Percentiles rank a stretch among this genome's conserved stretches.
These are phyloP conservation scores for Dictyostelium intermedium DNA, from an alignment of 78 protist genomes.

Conservation along the genomic window DNA sequence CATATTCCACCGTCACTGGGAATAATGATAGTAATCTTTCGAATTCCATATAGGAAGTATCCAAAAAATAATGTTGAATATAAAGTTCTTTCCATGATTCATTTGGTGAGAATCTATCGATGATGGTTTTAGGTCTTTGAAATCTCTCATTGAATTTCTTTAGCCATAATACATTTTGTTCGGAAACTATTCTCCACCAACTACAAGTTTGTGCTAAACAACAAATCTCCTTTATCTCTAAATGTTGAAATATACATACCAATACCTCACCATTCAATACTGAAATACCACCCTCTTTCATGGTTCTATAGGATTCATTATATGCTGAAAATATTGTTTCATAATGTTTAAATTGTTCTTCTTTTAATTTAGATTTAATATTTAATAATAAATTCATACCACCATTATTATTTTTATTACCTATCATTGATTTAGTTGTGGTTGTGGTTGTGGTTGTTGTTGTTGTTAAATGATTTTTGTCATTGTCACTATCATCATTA, in stretches of 20 bases:
- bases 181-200: constrained; percentile 70
- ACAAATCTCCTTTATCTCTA: constrained; percentile 36
- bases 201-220: constrained; percentile 39
- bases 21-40: constrained; percentile 53
- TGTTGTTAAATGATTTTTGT: not conserved
- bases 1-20: constrained; percentile 68
- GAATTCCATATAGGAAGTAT: constrained; percentile 49
- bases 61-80: constrained; percentile 70
- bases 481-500: not conserved
- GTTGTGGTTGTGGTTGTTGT: not conserved
- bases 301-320: not conserved
- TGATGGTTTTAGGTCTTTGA: constrained; percentile 27
- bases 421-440: not conserved
- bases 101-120: constrained; percentile 6
- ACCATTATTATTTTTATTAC: not conserved
- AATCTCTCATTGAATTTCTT: constrained; percentile 23
- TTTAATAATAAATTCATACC: not conserved
- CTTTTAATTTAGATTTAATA: not conserved
- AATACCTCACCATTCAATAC: constrained; percentile 24
- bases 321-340: constrained; percentile 17
- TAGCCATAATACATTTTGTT: constrained; percentile 60
- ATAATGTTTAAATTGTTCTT: not conserved
- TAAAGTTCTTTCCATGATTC: constrained; percentile 74
- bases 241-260: constrained; percentile 29
- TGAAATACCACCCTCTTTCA: constrained; percentile 11